Evolutionary conservation across 2,329 filamentous ascomycete species (phyloP), one percentile per base, ranked within the genome.

Genomic region (Coniochaeta ligniaria): DNA sequence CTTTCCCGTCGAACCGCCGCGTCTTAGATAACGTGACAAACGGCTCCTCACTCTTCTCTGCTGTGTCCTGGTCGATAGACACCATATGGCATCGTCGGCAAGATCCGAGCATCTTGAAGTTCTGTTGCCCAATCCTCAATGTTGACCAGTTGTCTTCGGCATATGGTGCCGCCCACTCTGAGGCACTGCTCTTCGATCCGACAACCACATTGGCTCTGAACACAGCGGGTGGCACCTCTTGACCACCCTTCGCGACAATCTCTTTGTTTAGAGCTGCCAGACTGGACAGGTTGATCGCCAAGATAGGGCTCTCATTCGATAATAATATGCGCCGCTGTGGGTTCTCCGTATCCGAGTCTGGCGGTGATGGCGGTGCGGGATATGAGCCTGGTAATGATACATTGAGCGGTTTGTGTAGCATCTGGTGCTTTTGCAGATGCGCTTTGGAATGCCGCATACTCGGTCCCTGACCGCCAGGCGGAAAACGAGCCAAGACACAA

Each of bases 11-110:
- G 64, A 91, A 86, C 60, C 91, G 84, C 66, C 95, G 84, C 12
- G 91, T 96, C 78, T 96, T 96, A 1, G 90, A 88, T 61, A 99
- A 76, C 0, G 92, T 97, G 3, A 90, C 84, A 70, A 95, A 96
- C 0, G 95, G 95, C 72, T 98, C 95, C 64, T 92, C 86, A 64
- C 87, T 85, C 71, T 86, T 90, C 64, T 86, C 81, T 0, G 87
- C 92, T 14, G 89, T 96, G 55, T 86, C 79, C 72, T 97, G 95
- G 69, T 99, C 88, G 54, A 98, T 85, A 71, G 94, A 97, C 11
- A 99, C 89, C 93, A 99, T 98, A 72, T 96, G 92, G 67, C 95
- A 99, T 62, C 95, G 80, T 62, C 92, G 84, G 69, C 95, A 99
- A 3, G 90, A 84, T 0, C 93, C 94, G 5, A 98, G 76, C 68